Percentiles rank a stretch among this genome's conserved stretches.
These are phyloP conservation scores for Ramaria sp. DNA, from an alignment of 768 basidiomycete species.

Conservation along the genomic window DNA sequence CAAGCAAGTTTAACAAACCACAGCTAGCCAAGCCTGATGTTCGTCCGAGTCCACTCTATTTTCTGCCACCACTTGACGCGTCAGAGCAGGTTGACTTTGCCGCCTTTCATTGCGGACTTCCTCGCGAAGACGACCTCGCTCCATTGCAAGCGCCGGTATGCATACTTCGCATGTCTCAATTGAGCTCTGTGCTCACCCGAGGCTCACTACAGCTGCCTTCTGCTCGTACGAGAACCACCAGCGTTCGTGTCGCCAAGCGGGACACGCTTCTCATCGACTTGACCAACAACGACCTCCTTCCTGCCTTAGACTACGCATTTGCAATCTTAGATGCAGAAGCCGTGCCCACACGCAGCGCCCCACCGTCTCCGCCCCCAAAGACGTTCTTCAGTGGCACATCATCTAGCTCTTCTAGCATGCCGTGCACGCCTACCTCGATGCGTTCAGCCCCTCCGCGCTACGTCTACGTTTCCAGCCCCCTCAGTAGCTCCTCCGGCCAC, in stretches of 20 bases:
- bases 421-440: not conserved
- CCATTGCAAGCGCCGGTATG: not conserved
- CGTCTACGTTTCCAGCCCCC: not conserved
- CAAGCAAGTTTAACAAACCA: not conserved
- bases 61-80: not conserved
- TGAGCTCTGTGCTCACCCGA: no score
- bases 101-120: not conserved
- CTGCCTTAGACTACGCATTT: constrained; percentile 5
- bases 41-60: not conserved
- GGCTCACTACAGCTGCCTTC: not conserved
- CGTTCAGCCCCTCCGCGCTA: constrained; percentile 1
- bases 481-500: not conserved
- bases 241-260: not conserved
- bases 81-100: not conserved
- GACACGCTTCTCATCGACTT: constrained; percentile 6
- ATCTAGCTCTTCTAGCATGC: not conserved
- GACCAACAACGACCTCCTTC: constrained; percentile 4
- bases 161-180: not conserved
- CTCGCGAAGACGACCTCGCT: not conserved
- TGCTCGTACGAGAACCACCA: not conserved
- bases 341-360: not conserved
- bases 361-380: not conserved
- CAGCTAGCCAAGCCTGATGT: not conserved
- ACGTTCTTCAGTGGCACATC: not conserved
- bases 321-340: constrained; percentile 3